phyloP scores from a whole-genome alignment of 2,329 filamentous ascomycete genomes.

The Aspergillus hortae region DNA sequence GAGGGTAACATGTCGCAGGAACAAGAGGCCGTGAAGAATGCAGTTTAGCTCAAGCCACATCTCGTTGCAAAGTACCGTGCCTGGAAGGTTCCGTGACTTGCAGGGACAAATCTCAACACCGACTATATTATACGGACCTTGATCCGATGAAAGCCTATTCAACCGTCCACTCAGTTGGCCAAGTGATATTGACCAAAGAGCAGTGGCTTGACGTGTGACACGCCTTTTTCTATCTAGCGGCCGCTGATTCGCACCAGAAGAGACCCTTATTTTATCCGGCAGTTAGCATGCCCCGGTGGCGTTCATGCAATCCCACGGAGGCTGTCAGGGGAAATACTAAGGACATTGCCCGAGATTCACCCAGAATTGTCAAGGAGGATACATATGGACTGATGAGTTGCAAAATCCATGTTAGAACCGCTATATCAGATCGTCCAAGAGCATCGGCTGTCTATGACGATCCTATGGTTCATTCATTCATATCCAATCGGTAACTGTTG shows the following conservation, averaged over 20 bases:
- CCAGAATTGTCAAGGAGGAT: too few species aligned
- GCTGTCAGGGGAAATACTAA: neutral
- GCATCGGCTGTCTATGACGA: neutral
- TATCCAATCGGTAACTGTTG: neutral
- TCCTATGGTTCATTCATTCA: neutral
- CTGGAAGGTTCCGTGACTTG: neutral
- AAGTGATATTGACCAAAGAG: neutral
- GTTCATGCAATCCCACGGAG: neutral
- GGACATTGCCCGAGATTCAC: neutral
- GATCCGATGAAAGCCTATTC: neutral
- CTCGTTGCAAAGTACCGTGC: neutral
- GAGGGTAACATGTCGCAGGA: neutral
- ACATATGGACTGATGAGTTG: too few species aligned
- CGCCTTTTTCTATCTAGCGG: neutral
- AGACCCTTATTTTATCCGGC: neutral
- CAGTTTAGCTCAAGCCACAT: neutral
- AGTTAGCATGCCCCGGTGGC: neutral
- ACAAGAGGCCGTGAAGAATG: neutral
- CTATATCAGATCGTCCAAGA: too few species aligned
- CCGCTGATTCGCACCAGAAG: neutral
- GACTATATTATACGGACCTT: neutral
- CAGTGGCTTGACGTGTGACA: neutral
- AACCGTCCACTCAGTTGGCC: neutral
- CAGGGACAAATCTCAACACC: neutral
- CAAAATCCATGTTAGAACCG: too few species aligned